These are phyloP conservation scores for Hypoxylon sp. DNA, from an alignment of 2,329 filamentous ascomycete genomes.

Conservation along the genomic window DNA sequence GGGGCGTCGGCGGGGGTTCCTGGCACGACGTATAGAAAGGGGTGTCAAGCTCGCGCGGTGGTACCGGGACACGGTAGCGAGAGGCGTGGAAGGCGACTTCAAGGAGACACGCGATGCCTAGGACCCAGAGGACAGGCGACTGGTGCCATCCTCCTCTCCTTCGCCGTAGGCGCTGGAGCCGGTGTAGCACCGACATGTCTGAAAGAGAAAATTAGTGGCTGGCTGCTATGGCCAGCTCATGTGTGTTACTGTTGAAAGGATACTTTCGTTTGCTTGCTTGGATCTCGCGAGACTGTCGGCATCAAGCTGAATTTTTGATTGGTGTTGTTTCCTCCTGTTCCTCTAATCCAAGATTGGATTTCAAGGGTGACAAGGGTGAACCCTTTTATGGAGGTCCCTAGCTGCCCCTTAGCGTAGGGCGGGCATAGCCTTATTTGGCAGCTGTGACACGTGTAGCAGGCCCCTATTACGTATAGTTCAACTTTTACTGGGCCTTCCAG, in stretches of 20 bases:
- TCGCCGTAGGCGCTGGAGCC: conserved; percentile 45
- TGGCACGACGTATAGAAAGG: conserved; percentile 49
- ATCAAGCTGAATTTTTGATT: conserved; percentile 6
- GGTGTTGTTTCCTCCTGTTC: not conserved
- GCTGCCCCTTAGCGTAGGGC: conserved; percentile 11
- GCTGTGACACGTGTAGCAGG: not conserved
- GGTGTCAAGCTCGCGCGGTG: conserved; percentile 46
- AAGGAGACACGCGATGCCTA: conserved; percentile 45
- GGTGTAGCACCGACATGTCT: conserved; percentile 42
- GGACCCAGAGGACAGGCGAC: conserved; percentile 48
- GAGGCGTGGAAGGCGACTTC: conserved; percentile 45
- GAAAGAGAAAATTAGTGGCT: not conserved
- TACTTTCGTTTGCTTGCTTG: not conserved
- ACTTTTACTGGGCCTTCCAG: too few species aligned
- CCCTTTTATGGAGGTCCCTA: conserved; percentile 7
- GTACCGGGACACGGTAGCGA: conserved; percentile 46
- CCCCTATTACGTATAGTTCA: conserved; percentile 8
- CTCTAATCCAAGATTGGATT: conserved; percentile 3
- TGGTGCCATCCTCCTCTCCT: conserved; percentile 47
- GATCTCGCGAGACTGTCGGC: conserved; percentile 14
- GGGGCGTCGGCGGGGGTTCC: conserved; percentile 41
- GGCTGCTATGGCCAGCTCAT: conserved; percentile 24
- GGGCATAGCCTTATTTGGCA: conserved; percentile 16
- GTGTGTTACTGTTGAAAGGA: conserved; percentile 15
- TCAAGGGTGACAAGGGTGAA: conserved; percentile 13